Evolutionary conservation across 208 protist species (phyloP).

Genomic region (Crithidia acanthocephali): DNA sequence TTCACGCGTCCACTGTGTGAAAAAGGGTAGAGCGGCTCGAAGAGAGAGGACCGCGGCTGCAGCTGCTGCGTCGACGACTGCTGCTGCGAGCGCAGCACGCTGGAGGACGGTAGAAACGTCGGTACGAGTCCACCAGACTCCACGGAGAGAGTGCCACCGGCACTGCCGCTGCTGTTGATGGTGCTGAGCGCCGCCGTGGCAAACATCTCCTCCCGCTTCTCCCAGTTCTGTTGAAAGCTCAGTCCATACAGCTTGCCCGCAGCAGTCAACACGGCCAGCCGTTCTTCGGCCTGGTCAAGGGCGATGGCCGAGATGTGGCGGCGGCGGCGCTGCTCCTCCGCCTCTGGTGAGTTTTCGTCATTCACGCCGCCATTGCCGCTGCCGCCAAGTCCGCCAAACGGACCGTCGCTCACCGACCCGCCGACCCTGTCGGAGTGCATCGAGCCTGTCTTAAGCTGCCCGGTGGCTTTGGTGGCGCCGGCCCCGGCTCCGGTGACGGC

Average conservation of each 20-base stretch:
- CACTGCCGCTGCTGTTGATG: background rate
- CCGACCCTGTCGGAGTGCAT: slow-evolving; percentile 2
- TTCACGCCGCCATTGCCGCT: background rate
- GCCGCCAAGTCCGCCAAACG: background rate
- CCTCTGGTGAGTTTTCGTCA: slow-evolving; percentile 5
- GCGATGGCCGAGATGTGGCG: slow-evolving; percentile 50
- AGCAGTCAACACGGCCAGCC: slow-evolving; percentile 63
- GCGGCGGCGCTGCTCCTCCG: slow-evolving; percentile 12
- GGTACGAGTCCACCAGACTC: background rate
- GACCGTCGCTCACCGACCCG: background rate
- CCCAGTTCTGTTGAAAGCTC: slow-evolving; percentile 58
- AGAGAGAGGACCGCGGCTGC: slow-evolving; percentile 37
- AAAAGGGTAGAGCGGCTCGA: slow-evolving; percentile 78
- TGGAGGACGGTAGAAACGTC: background rate
- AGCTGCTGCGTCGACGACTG: background rate
- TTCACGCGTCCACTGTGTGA: slow-evolving; percentile 88
- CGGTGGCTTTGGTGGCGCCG: background rate
- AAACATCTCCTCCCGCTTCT: slow-evolving; percentile 31
- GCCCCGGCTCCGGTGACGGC: background rate
- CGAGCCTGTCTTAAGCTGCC: background rate
- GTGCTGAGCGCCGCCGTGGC: background rate
- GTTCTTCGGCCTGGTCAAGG: slow-evolving; percentile 74
- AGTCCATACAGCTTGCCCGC: slow-evolving; percentile 70
- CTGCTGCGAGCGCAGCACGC: background rate
- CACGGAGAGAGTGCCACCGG: background rate